Percentiles rank a stretch among this genome's conserved stretches.
Conservation (phyloP, 345 rosid genomes). For the Cardiospermum halicacabum region DNA sequence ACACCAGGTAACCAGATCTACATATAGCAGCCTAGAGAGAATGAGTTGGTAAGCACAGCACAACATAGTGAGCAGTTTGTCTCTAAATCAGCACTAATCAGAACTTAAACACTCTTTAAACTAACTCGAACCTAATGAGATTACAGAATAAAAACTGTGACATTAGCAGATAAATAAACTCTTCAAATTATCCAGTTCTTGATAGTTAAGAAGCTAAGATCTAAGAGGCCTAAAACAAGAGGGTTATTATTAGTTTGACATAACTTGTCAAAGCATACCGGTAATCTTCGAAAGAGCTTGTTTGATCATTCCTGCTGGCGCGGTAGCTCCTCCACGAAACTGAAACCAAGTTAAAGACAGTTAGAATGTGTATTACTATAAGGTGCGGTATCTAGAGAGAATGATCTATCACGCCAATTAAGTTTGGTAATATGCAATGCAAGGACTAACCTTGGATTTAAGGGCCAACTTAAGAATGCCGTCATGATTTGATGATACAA, state of each 20-base stretch:
- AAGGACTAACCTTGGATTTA: constrained; percentile 60
- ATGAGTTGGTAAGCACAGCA: too few relatives aligned
- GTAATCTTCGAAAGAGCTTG: constrained; percentile 56
- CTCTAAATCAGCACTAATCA: too few relatives aligned
- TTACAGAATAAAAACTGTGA: background rate
- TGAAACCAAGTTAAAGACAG: constrained; percentile 20
- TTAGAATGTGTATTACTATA: background rate
- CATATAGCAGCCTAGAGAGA: too few relatives aligned
- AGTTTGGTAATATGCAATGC: background rate
- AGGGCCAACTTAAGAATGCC: constrained; percentile 52
- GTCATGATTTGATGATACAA: constrained; percentile 60
- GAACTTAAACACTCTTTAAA: too few relatives aligned
- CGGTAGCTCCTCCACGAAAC: constrained; percentile 63
- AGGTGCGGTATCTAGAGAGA: background rate
- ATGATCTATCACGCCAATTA: background rate
- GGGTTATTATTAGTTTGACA: background rate
- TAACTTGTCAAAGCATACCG: constrained; percentile 29
- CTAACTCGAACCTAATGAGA: too few relatives aligned
- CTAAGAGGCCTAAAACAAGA: constrained; percentile 9
- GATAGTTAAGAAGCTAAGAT: constrained; percentile 2
- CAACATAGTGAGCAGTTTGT: too few relatives aligned
- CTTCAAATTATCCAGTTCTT: background rate
- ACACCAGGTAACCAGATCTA: background rate
- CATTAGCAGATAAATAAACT: background rate
- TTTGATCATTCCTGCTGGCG: constrained; percentile 61